phyloP scores from a whole-genome alignment of 805 yeast species.

The Candida broadrunensis region DNA sequence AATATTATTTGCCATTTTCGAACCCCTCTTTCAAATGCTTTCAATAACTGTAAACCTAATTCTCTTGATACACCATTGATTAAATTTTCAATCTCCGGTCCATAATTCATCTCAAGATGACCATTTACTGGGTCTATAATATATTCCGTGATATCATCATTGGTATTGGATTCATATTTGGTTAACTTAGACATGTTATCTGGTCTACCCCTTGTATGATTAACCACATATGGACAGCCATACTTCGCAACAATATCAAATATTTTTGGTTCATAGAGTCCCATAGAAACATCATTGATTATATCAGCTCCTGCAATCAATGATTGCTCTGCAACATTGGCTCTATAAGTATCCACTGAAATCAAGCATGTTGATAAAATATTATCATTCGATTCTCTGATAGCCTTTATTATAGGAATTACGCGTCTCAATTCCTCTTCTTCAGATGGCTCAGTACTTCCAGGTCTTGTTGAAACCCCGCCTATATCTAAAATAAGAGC shows the following conservation, averaged over 20 bases:
- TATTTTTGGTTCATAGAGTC: slow-evolving; percentile 63
- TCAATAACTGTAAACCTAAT: slow-evolving; percentile 49
- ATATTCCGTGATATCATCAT: slow-evolving; percentile 36
- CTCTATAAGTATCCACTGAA: slow-evolving; percentile 86
- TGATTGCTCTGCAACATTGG: slow-evolving; percentile 68
- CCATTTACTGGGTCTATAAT: slow-evolving; percentile 23
- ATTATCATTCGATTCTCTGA: slow-evolving; percentile 43
- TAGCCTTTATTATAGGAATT: slow-evolving; percentile 61
- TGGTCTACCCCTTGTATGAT: slow-evolving; percentile 84
- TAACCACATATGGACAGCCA: slow-evolving; percentile 75
- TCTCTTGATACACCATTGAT: slow-evolving; percentile 65
- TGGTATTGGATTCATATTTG: slow-evolving; percentile 43
- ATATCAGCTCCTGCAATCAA: slow-evolving; percentile 82
- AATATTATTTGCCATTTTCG: slow-evolving; percentile 85
- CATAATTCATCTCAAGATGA: slow-evolving; percentile 14
- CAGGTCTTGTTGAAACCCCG: slow-evolving; percentile 93
- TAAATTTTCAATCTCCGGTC: slow-evolving; percentile 30
- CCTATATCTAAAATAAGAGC: slow-evolving; percentile 88
- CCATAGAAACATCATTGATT: slow-evolving; percentile 87
- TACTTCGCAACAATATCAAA: slow-evolving; percentile 65
- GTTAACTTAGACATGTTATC: slow-evolving; percentile 65
- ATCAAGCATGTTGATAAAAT: slow-evolving; percentile 46
- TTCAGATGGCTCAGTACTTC: slow-evolving; percentile 56
- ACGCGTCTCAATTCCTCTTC: slow-evolving; percentile 73
- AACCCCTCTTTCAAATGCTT: slow-evolving; percentile 63